Base-by-base conservation (phyloP, 2,329 filamentous ascomycete species). In the Pezicula neosporulosa region DNA sequence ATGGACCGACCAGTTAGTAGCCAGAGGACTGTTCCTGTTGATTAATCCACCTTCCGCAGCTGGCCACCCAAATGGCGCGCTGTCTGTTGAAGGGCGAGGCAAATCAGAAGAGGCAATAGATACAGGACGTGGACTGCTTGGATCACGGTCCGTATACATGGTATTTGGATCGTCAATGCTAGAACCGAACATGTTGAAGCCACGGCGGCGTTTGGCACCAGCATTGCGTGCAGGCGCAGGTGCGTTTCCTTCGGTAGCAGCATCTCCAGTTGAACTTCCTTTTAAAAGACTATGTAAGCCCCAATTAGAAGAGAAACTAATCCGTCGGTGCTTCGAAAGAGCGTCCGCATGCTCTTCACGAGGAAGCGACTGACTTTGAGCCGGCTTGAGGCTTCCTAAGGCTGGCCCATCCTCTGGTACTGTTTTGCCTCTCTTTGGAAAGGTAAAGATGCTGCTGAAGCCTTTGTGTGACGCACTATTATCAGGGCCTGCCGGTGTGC, bases 341-440 rank as follows among this genome's bases (percentile, higher is more conserved):
- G 64, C 72, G 63, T 78, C 86, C 16, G 42, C 19, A 59, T 66
- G 68, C 12, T 83, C 82, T 19, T 80, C 87, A 16, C 80, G 74
- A 6, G 89, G 89, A 58, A 94, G 83, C 0, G 89, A 93, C 63
- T 90, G 87, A 61, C 87, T 91, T 64, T 93, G 87, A 0, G 81
- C 79, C 28, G 81, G 71, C 63, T 89, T 89, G 13, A 92, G 72
- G 18, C 80, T 83, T 1, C 89, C 89, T 7, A 91, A 69, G 1
- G 80, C 74, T 6, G 85, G 85, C 0, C 85, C 84, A 28, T 83
- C 77, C 28, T 81, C 79, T 8, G 81, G 77, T 6, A 77, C 63
- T 0, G 77, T 76, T 68, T 90, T 90, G 5, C 79, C 73, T 49
- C 80, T 77, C 41, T 82, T 82, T 49, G 85, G 76, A 60, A 78